phyloP scores from a whole-genome alignment of 441 rosid species.

The Monsonia emarginata region DNA sequence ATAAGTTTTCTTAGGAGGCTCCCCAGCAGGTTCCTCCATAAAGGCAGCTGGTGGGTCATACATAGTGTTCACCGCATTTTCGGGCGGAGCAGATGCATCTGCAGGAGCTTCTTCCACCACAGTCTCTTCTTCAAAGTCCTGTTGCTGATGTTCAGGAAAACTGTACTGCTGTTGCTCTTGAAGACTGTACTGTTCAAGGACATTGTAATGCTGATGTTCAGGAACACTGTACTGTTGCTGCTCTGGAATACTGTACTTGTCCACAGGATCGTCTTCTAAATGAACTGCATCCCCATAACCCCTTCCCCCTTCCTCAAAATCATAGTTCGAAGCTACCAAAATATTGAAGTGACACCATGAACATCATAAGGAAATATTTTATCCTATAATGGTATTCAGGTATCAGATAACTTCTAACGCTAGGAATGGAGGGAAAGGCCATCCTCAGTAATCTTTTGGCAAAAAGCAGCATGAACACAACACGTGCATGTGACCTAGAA shows the following conservation, averaged over 20 bases:
- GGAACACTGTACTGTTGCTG: not conserved
- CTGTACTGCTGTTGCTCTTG: not conserved
- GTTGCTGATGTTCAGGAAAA: slow-evolving; percentile 13
- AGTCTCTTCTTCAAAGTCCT: slow-evolving; percentile 38
- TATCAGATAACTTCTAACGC: not conserved
- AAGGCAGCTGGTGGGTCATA: slow-evolving; percentile 28
- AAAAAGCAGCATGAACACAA: not conserved
- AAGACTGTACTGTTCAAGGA: not conserved
- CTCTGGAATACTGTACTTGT: slow-evolving; percentile 43
- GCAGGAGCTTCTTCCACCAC: slow-evolving; percentile 38
- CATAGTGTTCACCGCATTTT: slow-evolving; percentile 28
- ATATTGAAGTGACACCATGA: slow-evolving; percentile 5
- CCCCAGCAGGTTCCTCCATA: slow-evolving; percentile 42
- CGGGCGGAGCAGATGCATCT: slow-evolving; percentile 28
- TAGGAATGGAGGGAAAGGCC: not conserved
- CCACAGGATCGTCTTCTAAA: slow-evolving; percentile 51
- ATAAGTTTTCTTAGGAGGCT: slow-evolving; percentile 47
- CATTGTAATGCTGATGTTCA: not conserved
- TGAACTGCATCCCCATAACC: slow-evolving; percentile 41
- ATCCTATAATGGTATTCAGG: not conserved
- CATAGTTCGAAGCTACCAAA: slow-evolving; percentile 41
- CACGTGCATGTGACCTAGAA: not conserved
- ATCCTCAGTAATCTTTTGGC: not conserved
- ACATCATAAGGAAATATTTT: not conserved
- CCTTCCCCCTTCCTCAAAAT: slow-evolving; percentile 50